Conservation (phyloP, 2,329 filamentous ascomycete species). For the Chaetomiaceae sp. region DNA sequence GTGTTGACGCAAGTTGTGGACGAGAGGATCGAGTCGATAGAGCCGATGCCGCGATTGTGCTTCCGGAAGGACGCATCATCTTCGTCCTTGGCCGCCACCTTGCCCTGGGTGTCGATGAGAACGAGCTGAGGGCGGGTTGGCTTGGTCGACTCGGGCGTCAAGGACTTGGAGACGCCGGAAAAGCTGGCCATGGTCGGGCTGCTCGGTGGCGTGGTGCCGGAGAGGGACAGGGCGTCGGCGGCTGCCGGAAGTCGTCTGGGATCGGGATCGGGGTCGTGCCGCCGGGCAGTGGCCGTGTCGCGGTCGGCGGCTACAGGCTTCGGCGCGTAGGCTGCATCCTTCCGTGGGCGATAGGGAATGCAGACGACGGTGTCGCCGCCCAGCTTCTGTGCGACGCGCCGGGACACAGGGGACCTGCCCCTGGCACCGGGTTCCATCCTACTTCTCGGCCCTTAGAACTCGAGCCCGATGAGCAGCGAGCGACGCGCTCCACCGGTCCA, state of each 20-base stretch:
- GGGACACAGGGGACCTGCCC: constrained; percentile 24
- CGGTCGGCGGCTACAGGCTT: constrained; percentile 21
- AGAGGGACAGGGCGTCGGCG: constrained; percentile 24
- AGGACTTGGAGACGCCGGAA: constrained; percentile 13
- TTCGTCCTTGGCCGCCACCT: constrained; percentile 7
- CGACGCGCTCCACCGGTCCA: constrained; percentile 14
- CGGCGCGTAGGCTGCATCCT: constrained; percentile 20
- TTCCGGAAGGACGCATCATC: constrained; percentile 21
- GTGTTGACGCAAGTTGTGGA: constrained; percentile 28
- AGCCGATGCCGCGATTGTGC: constrained; percentile 26
- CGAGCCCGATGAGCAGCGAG: background rate
- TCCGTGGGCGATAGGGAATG: constrained; percentile 24
- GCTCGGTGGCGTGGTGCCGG: constrained; percentile 26
- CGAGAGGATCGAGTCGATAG: constrained; percentile 27
- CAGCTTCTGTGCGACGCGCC: constrained; percentile 27
- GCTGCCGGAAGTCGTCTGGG: constrained; percentile 6
- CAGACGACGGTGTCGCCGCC: constrained; percentile 20
- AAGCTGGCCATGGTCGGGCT: constrained; percentile 24
- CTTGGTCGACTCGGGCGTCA: constrained; percentile 16
- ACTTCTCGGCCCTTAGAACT: constrained; percentile 1
- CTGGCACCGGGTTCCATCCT: constrained; percentile 25
- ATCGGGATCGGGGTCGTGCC: constrained; percentile 9
- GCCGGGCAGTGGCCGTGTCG: constrained; percentile 12
- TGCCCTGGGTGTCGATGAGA: constrained; percentile 14
- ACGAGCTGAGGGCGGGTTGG: constrained; percentile 18